Evolutionary conservation across 1,284 basidiomycete species (phyloP).

Genomic region (Mycena sp.): DNA sequence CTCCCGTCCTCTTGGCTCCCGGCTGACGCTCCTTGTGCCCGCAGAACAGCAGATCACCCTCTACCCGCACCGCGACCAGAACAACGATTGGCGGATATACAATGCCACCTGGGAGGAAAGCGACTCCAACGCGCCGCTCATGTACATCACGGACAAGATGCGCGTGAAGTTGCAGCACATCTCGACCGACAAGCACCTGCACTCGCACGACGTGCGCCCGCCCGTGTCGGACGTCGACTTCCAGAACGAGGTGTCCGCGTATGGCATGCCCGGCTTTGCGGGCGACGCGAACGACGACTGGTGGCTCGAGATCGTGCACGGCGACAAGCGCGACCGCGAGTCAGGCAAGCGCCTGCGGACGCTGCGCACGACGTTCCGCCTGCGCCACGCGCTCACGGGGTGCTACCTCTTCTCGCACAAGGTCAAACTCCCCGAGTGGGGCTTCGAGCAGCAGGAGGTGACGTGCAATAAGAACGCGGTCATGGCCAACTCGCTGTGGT

Average conservation of each 20-base stretch:
- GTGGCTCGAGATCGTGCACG: slow-evolving; percentile 87
- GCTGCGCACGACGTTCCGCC: slow-evolving; percentile 84
- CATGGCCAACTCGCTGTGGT: slow-evolving; percentile 93
- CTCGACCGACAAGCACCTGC: slow-evolving; percentile 86
- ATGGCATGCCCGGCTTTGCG: slow-evolving; percentile 87
- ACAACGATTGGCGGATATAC: slow-evolving; percentile 90
- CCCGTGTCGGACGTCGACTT: slow-evolving; percentile 99
- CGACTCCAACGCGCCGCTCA: slow-evolving; percentile 60
- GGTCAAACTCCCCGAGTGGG: slow-evolving; percentile 98
- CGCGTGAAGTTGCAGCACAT: slow-evolving; percentile 89
- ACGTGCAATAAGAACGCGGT: slow-evolving; percentile 98
- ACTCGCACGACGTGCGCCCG: slow-evolving; percentile 94
- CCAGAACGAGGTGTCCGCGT: slow-evolving; percentile 98
- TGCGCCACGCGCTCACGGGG: slow-evolving; percentile 88
- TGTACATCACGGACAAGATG: slow-evolving; percentile 72
- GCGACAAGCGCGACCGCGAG: slow-evolving; percentile 71
- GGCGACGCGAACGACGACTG: slow-evolving; percentile 98
- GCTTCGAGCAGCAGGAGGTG: slow-evolving; percentile 97
- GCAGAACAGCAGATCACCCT: slow-evolving; percentile 97
- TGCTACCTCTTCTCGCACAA: slow-evolving; percentile 99
- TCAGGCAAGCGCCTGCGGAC: slow-evolving; percentile 81
- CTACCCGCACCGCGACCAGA: slow-evolving; percentile 94
- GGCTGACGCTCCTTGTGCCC: not conserved
- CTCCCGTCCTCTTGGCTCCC: not conserved
- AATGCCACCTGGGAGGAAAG: slow-evolving; percentile 75